Evolutionary conservation across 257 asterid genomes (phyloP).

Genomic region (Fraxinus americana): DNA sequence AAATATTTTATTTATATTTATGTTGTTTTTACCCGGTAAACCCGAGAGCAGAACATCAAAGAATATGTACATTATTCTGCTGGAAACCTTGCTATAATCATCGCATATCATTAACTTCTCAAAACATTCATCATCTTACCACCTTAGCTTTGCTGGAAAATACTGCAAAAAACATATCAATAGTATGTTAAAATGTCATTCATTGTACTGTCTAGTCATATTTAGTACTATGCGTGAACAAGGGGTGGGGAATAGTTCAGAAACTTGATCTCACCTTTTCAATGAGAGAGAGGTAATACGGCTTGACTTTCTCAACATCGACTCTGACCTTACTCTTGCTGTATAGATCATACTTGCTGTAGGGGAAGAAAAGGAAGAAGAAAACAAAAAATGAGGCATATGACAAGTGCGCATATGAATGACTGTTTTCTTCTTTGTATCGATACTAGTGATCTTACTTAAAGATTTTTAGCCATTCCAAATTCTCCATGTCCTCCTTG

Average conservation of each 20-base stretch:
- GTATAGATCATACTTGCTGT: slow-evolving; percentile 47
- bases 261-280: slow-evolving; percentile 28
- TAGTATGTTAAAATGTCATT: background rate
- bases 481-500: slow-evolving; percentile 39
- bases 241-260: too few species aligned
- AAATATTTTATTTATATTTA: too few species aligned
- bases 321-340: slow-evolving; percentile 43
- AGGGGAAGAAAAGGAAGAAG: background rate
- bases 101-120: background rate
- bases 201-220: background rate
- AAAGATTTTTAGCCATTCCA: slow-evolving; percentile 48
- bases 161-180: slow-evolving; percentile 28
- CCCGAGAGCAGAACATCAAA: too few species aligned
- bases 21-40: too few species aligned
- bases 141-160: slow-evolving; percentile 42
- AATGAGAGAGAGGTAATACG: slow-evolving; percentile 44
- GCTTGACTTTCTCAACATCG: slow-evolving; percentile 42
- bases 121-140: slow-evolving; percentile 31
- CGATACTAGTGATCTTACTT: slow-evolving; percentile 14
- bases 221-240: background rate
- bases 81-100: too few species aligned
- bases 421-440: background rate
- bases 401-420: background rate
- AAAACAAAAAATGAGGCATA: background rate
- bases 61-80: too few species aligned